Conservation (phyloP, 1,284 basidiomycete genomes). For the Cutaneotrichosporon sp. region DNA sequence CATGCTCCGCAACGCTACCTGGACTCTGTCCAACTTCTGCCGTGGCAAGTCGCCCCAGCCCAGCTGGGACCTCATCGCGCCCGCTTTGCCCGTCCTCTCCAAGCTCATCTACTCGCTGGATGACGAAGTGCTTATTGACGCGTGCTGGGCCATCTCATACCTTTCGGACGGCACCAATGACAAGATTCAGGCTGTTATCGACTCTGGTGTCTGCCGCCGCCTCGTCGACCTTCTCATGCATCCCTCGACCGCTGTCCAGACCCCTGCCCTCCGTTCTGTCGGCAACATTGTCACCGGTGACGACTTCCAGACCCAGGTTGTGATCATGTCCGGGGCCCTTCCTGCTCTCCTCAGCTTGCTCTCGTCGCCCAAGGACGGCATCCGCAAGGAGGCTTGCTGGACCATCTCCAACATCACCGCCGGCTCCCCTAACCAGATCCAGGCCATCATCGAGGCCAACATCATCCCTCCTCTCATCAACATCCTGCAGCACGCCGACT, state of each 20-base stretch:
- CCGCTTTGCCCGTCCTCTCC: constrained; percentile 89
- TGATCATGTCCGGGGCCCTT: constrained; percentile 93
- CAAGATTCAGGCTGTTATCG: constrained; percentile 99
- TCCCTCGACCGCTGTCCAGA: constrained; percentile 95
- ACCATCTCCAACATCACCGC: constrained; percentile 99
- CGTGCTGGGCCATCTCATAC: constrained; percentile 99
- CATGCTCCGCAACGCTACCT: constrained; percentile 95
- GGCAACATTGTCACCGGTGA: constrained; percentile 99
- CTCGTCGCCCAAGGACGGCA: constrained; percentile 92
- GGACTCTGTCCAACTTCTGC: constrained; percentile 98
- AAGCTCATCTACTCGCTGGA: constrained; percentile 99
- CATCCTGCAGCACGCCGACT: constrained; percentile 95
- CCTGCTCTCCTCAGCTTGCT: constrained; percentile 86
- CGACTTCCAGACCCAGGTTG: constrained; percentile 96
- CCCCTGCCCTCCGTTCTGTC: constrained; percentile 92
- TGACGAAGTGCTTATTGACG: constrained; percentile 98
- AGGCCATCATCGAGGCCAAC: constrained; percentile 64
- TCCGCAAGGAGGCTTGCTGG: constrained; percentile 93
- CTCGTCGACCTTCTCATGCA: constrained; percentile 98
- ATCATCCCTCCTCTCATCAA: constrained; percentile 98
- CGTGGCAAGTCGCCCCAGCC: constrained; percentile 93
- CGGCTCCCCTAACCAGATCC: constrained; percentile 92
- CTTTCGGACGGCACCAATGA: constrained; percentile 98
- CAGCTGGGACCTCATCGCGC: constrained; percentile 90
- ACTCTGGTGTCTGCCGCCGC: constrained; percentile 94